Conservation (phyloP, 768 basidiomycete species). For the Clitopilus passeckerianus region DNA sequence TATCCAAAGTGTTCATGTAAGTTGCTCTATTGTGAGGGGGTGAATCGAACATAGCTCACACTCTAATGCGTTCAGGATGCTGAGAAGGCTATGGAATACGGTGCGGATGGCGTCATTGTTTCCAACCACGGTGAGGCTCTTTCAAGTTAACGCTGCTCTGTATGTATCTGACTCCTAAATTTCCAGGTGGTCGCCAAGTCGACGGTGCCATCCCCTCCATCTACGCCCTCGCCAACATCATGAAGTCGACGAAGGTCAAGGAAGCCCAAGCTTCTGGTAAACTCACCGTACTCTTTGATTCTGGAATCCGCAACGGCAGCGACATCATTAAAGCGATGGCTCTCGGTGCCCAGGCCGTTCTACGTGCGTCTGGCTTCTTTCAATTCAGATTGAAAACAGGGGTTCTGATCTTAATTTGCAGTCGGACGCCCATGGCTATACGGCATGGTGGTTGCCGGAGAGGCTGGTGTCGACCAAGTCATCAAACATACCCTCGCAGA, state of each 20-base stretch:
- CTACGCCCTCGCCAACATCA: conserved; percentile 65
- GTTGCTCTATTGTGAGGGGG: conserved; percentile 9
- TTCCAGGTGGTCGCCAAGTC: conserved; percentile 62
- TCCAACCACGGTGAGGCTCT: conserved; percentile 66
- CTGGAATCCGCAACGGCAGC: conserved; percentile 77
- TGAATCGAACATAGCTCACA: neutral
- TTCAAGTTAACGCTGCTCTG: neutral
- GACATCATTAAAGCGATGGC: conserved; percentile 86
- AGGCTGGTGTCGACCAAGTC: conserved; percentile 73
- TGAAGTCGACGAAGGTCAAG: conserved; percentile 52
- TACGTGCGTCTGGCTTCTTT: conserved; percentile 34
- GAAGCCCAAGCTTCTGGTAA: conserved; percentile 55
- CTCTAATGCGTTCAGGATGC: conserved; percentile 45
- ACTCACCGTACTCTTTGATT: conserved; percentile 71
- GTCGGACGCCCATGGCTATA: conserved; percentile 77
- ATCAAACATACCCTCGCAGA: conserved; percentile 65
- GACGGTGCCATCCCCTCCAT: conserved; percentile 78
- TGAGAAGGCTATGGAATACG: conserved; percentile 57
- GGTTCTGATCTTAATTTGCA: conserved; percentile 16
- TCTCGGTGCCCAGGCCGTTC: conserved; percentile 77
- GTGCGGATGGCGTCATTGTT: conserved; percentile 71
- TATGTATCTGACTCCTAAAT: neutral
- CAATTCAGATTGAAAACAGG: neutral
- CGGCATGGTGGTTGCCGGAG: conserved; percentile 64
- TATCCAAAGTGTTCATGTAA: conserved; percentile 58